phyloP scores from a whole-genome alignment of 257 asterid genomes.

The Solanum dulcamara region DNA sequence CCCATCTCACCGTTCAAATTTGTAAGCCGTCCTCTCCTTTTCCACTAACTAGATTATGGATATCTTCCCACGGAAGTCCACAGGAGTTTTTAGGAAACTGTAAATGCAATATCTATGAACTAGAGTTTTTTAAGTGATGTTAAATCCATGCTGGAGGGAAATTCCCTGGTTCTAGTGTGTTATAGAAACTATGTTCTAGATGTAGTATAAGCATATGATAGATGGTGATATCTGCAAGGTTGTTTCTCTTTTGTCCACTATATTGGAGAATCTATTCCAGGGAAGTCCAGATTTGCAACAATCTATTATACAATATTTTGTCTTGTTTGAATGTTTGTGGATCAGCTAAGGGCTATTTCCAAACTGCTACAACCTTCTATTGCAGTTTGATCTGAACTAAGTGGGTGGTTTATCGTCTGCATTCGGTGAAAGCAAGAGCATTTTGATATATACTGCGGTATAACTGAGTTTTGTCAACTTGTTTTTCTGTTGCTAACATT shows the following conservation, averaged over 20 bases:
- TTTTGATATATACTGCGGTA: background rate
- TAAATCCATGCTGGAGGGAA: no score
- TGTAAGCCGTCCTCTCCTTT: background rate
- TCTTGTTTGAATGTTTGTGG: background rate
- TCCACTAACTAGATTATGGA: background rate
- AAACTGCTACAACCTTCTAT: background rate
- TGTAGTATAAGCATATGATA: no score
- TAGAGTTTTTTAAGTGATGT: no score
- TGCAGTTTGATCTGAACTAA: background rate
- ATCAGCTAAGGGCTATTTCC: background rate
- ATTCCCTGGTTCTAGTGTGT: no score
- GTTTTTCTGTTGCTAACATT: background rate
- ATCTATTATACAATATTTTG: background rate
- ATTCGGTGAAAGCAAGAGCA: background rate
- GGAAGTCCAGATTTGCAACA: background rate
- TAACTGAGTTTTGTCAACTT: background rate
- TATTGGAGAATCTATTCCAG: background rate
- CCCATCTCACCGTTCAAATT: background rate
- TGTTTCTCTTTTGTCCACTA: background rate
- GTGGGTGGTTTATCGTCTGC: background rate
- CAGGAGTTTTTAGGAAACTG: background rate
- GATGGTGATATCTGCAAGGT: background rate
- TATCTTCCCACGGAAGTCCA: background rate
- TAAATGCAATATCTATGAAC: background rate
- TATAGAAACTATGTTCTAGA: no score